Evolutionary conservation across 352 stramenopile species (phyloP).

Genomic region (Phytophthora idaei): DNA sequence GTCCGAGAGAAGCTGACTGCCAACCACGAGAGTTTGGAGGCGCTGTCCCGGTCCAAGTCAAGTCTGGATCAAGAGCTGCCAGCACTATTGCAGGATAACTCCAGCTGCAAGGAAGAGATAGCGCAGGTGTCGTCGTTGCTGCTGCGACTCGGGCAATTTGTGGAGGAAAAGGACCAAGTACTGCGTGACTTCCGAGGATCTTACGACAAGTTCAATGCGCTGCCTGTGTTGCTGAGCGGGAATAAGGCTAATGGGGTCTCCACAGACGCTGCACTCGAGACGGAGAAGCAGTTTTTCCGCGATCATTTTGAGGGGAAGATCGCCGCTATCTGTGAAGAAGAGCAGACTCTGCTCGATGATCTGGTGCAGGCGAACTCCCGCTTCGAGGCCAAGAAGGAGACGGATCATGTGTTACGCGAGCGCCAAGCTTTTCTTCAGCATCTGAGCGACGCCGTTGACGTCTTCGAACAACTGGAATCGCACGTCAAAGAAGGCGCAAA

Average conservation of each 20-base stretch:
- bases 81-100: conserved; percentile 49
- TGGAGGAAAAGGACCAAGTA: conserved; percentile 72
- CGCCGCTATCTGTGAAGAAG: conserved; percentile 55
- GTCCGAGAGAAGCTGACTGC: conserved; percentile 54
- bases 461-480: conserved; percentile 78
- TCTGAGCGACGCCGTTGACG: conserved; percentile 70
- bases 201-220: conserved; percentile 63
- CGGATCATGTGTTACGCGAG: conserved; percentile 55
- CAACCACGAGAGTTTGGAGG: conserved; percentile 42
- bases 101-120: conserved; percentile 65
- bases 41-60: conserved; percentile 55
- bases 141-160: conserved; percentile 52
- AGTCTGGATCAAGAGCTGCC: conserved; percentile 66
- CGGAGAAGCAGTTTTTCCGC: conserved; percentile 66
- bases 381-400: conserved; percentile 69
- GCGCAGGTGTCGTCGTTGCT: conserved; percentile 48
- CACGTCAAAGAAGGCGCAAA: conserved; percentile 71
- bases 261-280: conserved; percentile 45
- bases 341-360: conserved; percentile 44
- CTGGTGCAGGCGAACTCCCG: conserved; percentile 50
- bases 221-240: conserved; percentile 53
- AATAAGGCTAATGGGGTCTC: conserved; percentile 25
- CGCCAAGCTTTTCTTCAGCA: conserved; percentile 67
- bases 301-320: conserved; percentile 69
- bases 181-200: conserved; percentile 55